Conservation (phyloP, 257 asterid species). For the Prunella vulgaris region DNA sequence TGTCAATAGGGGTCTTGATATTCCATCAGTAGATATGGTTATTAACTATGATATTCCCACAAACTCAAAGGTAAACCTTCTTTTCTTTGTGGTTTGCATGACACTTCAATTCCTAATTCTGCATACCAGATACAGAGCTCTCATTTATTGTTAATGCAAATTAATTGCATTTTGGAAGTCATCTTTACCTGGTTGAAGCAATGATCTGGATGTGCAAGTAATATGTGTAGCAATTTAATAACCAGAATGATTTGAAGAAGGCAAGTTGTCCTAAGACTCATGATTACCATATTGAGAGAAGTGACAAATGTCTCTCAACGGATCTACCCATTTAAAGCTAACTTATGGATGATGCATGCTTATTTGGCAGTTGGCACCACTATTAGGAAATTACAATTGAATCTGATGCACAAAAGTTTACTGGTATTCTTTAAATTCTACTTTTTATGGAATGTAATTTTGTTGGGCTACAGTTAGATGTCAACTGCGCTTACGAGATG, state of each 20-base stretch:
- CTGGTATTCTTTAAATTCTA: too few species aligned
- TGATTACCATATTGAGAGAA: not conserved
- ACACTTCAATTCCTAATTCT: not conserved
- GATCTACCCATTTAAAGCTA: not conserved
- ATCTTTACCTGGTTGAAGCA: too few species aligned
- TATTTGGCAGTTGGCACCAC: too few species aligned
- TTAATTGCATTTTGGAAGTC: too few species aligned
- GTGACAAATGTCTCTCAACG: not conserved
- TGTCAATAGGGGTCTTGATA: slow-evolving; percentile 95
- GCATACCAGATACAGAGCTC: not conserved
- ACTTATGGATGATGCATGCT: too few species aligned
- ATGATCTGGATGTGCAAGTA: too few species aligned
- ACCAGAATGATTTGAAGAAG: not conserved
- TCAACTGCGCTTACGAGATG: too few species aligned
- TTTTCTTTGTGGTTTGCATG: not conserved
- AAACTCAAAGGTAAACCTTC: slow-evolving; percentile 76
- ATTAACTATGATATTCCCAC: slow-evolving; percentile 88
- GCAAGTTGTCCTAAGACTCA: not conserved
- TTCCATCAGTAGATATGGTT: slow-evolving; percentile 88
- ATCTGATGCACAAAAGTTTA: too few species aligned
- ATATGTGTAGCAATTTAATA: not conserved
- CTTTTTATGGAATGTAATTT: too few species aligned
- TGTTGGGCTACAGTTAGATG: too few species aligned
- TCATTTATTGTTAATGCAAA: not conserved
- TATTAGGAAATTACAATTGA: too few species aligned